Base-by-base conservation (phyloP, 257 asterid genomes). In the Gardenia jasminoides region DNA sequence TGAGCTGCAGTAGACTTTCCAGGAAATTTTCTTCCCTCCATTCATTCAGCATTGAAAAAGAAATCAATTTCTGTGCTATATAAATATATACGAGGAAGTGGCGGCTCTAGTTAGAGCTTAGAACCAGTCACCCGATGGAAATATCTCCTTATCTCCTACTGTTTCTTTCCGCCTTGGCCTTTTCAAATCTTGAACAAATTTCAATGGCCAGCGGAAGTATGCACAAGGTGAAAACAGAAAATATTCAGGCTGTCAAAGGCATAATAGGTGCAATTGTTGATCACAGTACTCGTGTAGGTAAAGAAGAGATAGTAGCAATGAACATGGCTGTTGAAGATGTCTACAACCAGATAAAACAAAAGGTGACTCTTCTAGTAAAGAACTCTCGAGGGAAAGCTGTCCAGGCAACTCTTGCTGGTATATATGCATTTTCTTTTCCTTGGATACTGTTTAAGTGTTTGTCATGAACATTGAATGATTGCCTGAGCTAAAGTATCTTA, bases 401-500 rank as follows among this genome's bases (percentile, higher is more conserved):
- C 41, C 82, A 59, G 22, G 87, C 88, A 3, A 79, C 88, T 46
- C 82, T 70, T 74, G 80, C 86, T 24, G 90, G 90, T 87, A 87
- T 17, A 52, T 22, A 10, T 31, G 7, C 10, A 7, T 31, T 68
- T 79, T 44, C 26, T 15, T 52, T 5, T n/a, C 15, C 22, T 70
- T 47, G 17, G n/a, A 80, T n/a, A 36, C 11, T 33, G 22, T 64
- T 50, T 50, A 44, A 19, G 8, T 48, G 58, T 48, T 8, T 22
- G 11, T 58, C 6, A 0, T 20, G 26, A 58, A 58, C 3, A 58
- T 22, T 20, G 11, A 58, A 4, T 58, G n/a, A 4, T 58, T 58
- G 64, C 28, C 6, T 58, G 7, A 58, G 26, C 28, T 58, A 26
- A 4, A 36, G 64, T 28, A 20, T 20, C 26, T 58, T 58, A 20